Evolutionary conservation across 2,329 filamentous ascomycete species (phyloP).

Genomic region (Scedosporium apiospermum): DNA sequence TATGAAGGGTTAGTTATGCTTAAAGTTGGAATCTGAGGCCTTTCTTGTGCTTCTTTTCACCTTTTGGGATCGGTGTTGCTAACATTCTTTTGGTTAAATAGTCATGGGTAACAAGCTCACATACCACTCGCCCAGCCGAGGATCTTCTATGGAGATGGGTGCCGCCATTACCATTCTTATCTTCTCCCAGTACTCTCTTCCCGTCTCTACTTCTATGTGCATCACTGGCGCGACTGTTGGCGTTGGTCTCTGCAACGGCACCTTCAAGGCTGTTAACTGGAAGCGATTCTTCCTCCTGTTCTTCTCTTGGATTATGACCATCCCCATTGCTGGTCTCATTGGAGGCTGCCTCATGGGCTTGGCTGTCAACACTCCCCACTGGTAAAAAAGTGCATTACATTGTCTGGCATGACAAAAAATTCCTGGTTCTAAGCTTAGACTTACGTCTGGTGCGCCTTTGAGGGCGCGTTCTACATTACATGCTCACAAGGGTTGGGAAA

Average conservation of each 20-base stretch:
- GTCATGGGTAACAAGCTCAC: constrained; percentile 78
- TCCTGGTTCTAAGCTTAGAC: too few species aligned
- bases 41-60: too few species aligned
- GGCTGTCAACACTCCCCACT: constrained; percentile 25
- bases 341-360: constrained; percentile 31
- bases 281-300: constrained; percentile 60
- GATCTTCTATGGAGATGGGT: constrained; percentile 70
- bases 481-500: too few species aligned
- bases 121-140: constrained; percentile 49
- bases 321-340: constrained; percentile 31
- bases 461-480: too few species aligned
- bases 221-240: constrained; percentile 73
- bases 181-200: constrained; percentile 66
- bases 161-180: constrained; percentile 67
- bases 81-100: constrained; percentile 16
- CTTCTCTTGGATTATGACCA: constrained; percentile 48
- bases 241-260: constrained; percentile 69
- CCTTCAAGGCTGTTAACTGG: constrained; percentile 64
- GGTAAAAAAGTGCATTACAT: too few species aligned
- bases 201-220: constrained; percentile 73
- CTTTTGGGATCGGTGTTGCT: too few species aligned
- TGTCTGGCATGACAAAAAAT: too few species aligned
- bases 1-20: constrained; percentile 56
- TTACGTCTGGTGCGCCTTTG: too few species aligned
- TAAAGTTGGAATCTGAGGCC: too few species aligned